Evolutionary conservation across 352 stramenopile genomes (phyloP), one percentile per base, ranked within the genome.

Genomic region (Globisporangium rhizosaccharum): DNA sequence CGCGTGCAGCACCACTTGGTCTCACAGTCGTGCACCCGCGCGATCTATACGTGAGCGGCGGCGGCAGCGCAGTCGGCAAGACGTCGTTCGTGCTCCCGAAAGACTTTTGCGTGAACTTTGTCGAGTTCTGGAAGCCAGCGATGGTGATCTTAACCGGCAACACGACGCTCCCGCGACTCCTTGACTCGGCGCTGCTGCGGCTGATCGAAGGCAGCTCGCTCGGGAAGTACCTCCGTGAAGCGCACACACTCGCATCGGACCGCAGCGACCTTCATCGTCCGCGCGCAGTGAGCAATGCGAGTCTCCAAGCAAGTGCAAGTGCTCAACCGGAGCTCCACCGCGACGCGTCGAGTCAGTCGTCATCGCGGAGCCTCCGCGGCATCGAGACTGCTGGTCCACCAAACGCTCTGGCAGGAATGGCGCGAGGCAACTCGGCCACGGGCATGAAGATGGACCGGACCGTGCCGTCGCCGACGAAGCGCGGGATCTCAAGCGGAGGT

Each of bases 11-110:
- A 17, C 80, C 80, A 23, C 57, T 65, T 47, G 82, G 79, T 12
- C 68, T 70, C 6, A 53, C 62, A 9, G 78, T 93, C 18, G 60
- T 90, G 15, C 84, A 94, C n/a, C 84, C 84, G 15, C 69, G 71
- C 54, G 71, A 66, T 57, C 63, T 89, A 51, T 75, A 72, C 47
- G 54, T 47, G 18, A 58, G 30, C 61, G 71, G 65, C 46, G 56
- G 72, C 58, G 77, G 71, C 12, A 77, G 68, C 37, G 60, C 54
- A 25, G 56, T 69, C 17, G 59, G 70, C 36, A 82, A 75, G 49
- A 75, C 49, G 41, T 55, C 53, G 0, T 61, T 67, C 15, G 51
- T 65, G 52, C 52, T 72, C 1, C 82, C 76, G 51, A 85, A 80
- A 51, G 77, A 85, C 62, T 81, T 71, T 26, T 49, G 71, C 10